Base-by-base conservation (phyloP, 129 eudicot genomes). In the Helichrysum umbraculigerum region DNA sequence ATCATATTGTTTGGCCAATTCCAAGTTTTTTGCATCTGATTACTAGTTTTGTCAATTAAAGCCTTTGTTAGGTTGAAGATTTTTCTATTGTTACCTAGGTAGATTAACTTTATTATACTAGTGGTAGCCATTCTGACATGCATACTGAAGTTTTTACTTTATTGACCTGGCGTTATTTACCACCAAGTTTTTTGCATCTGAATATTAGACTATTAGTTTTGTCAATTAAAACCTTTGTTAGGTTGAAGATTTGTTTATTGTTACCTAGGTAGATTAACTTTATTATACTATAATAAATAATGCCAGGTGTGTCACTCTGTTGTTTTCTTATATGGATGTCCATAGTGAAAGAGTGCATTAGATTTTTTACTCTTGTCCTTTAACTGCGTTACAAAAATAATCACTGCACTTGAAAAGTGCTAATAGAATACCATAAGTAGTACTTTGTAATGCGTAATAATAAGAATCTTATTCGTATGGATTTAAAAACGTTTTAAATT, bases 151-250 rank as follows among this genome's bases (percentile, higher is more conserved):
- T n/a, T n/a, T n/a, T n/a, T n/a, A n/a, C n/a, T n/a, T n/a, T n/a
- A n/a, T n/a, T n/a, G n/a, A n/a, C n/a, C n/a, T n/a, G n/a, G n/a
- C n/a, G n/a, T n/a, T n/a, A n/a, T n/a, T n/a, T n/a, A n/a, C n/a
- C n/a, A n/a, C 29, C 29, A 21, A 21, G 58, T 39, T 39, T 15
- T 51, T 51, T 16, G 58, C 59, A 17, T 52, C 59, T 52, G n/a
- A n/a, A n/a, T n/a, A n/a, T n/a, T n/a, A n/a, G 59, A 52, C 5
- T 52, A 17, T 17, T 16, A 33, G n/a, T 41, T 66, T 65, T 66
- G 65, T 57, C 33, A 57, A 34, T 72, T 19, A 57, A 54, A 56
- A 66, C 67, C 68, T 57, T 58, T 19, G 54, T 21, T 35, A 20
- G 33, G 51, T 56, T 57, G 12, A 51, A 56, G 21, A 72, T 59